These are phyloP conservation scores for Penicillium sp. DNA, from an alignment of 2,329 filamentous ascomycete species.

Conservation along the genomic window DNA sequence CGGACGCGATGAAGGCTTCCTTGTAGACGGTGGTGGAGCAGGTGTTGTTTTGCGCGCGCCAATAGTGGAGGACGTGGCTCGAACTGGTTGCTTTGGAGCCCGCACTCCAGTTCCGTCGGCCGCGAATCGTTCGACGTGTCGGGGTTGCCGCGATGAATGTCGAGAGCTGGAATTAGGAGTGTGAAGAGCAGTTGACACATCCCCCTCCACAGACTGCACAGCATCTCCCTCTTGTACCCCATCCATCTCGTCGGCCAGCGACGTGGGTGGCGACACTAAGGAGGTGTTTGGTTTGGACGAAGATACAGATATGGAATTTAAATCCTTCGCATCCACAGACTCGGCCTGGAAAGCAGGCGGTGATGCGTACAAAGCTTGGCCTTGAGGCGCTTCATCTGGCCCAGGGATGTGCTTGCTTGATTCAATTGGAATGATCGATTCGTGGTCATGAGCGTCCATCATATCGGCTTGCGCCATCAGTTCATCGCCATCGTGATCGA, in stretches of 20 bases:
- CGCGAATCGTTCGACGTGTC: conserved; percentile 41
- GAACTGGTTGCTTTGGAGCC: conserved; percentile 24
- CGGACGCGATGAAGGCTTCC: conserved; percentile 38
- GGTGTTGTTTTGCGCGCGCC: conserved; percentile 28
- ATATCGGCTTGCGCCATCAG: conserved; percentile 15
- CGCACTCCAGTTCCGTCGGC: conserved; percentile 34
- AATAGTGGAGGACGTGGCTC: conserved; percentile 20
- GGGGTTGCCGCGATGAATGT: conserved; percentile 47
- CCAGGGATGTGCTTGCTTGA: conserved; percentile 13
- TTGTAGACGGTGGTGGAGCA: conserved; percentile 27
- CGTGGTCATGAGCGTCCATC: conserved; percentile 15
- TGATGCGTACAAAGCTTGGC: conserved; percentile 37
- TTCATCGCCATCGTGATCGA: conserved; percentile 21
- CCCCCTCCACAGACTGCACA: conserved; percentile 32
- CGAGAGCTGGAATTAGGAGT: conserved; percentile 45
- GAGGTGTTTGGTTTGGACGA: conserved; percentile 36
- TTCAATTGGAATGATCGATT: conserved; percentile 7
- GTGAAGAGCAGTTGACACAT: conserved; percentile 29
- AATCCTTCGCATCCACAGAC: conserved; percentile 31
- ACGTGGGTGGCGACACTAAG: conserved; percentile 48
- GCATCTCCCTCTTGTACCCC: conserved; percentile 33
- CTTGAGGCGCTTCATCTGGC: conserved; percentile 18
- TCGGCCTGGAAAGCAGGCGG: conserved; percentile 40
- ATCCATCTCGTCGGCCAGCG: conserved; percentile 44
- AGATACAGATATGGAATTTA: conserved; percentile 27